Conservation (phyloP, 2,329 filamentous ascomycete genomes). For the Exophiala oligosperma region DNA sequence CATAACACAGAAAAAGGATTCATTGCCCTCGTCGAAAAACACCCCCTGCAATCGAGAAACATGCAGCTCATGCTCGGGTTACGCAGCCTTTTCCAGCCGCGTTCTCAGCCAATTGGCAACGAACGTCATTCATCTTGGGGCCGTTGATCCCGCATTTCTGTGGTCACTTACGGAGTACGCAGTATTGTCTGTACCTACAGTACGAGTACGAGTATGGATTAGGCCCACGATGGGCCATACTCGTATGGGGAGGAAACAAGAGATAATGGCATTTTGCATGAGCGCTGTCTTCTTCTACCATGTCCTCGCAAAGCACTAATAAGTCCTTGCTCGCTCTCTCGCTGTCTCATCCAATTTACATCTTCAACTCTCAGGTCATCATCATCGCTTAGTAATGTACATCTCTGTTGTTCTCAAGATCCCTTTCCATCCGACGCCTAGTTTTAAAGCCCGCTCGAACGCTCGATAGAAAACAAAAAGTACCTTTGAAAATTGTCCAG, state of each 20-base stretch:
- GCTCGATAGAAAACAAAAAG: conserved; percentile 8
- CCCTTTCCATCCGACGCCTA: conserved; percentile 5
- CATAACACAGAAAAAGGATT: not conserved
- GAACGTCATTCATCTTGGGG: not conserved
- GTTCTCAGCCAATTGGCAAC: not conserved
- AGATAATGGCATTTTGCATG: too few relatives aligned
- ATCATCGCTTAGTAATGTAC: not conserved
- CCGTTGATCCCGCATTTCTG: not conserved
- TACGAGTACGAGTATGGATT: too few relatives aligned
- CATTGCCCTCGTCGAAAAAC: not conserved
- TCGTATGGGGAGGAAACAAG: too few relatives aligned
- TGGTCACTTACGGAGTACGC: too few relatives aligned
- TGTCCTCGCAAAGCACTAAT: too few relatives aligned
- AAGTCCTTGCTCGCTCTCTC: too few relatives aligned
- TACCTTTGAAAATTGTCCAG: not conserved
- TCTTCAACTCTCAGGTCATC: not conserved
- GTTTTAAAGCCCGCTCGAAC: conserved; percentile 12
- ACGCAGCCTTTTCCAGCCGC: not conserved
- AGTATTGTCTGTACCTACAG: not conserved
- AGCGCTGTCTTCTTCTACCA: too few relatives aligned
- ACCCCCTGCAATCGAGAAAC: not conserved
- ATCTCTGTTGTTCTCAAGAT: not conserved
- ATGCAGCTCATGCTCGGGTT: not conserved
- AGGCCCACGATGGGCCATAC: too few relatives aligned
- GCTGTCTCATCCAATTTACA: not conserved